Conservation (phyloP, 768 basidiomycete genomes). For the Mycena filopes region DNA sequence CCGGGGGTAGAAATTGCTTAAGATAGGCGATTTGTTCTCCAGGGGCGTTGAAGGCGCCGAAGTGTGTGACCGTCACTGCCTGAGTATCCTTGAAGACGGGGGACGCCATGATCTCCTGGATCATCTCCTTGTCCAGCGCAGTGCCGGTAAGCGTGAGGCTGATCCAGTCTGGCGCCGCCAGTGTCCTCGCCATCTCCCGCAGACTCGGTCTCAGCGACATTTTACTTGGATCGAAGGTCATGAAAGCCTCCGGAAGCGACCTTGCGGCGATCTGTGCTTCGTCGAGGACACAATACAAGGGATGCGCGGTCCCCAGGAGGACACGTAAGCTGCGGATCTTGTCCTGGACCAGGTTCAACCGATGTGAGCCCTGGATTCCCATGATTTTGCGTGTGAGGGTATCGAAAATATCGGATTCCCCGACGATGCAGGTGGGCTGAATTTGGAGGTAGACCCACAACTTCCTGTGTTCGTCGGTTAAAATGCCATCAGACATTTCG, state of each 20-base stretch:
- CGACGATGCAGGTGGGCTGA: slow-evolving; percentile 45
- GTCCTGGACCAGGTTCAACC: slow-evolving; percentile 1
- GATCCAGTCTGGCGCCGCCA: slow-evolving; percentile 47
- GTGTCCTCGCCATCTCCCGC: slow-evolving; percentile 54
- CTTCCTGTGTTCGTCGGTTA: slow-evolving; percentile 37
- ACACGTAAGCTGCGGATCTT: neutral
- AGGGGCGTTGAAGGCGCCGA: neutral
- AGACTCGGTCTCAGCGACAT: slow-evolving; percentile 48
- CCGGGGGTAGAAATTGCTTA: slow-evolving; percentile 48
- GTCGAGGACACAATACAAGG: slow-evolving; percentile 57
- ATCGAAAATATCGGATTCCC: slow-evolving; percentile 54
- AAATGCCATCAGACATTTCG: slow-evolving; percentile 18
- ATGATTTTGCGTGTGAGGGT: slow-evolving; percentile 43
- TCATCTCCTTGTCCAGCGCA: slow-evolving; percentile 56
- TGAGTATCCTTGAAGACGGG: neutral
- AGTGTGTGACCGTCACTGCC: neutral
- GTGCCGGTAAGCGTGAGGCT: slow-evolving; percentile 59
- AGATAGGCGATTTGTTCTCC: slow-evolving; percentile 49
- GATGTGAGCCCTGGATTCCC: neutral
- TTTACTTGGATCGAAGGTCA: slow-evolving; percentile 47
- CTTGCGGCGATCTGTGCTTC: slow-evolving; percentile 58
- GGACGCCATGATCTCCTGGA: slow-evolving; percentile 51
- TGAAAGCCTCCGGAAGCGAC: slow-evolving; percentile 48
- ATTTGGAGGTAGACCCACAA: slow-evolving; percentile 57
- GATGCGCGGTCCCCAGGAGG: slow-evolving; percentile 33